Evolutionary conservation across 225 moss, liverwort and hornwort genomes (phyloP).

Genomic region (Asterella californica): DNA sequence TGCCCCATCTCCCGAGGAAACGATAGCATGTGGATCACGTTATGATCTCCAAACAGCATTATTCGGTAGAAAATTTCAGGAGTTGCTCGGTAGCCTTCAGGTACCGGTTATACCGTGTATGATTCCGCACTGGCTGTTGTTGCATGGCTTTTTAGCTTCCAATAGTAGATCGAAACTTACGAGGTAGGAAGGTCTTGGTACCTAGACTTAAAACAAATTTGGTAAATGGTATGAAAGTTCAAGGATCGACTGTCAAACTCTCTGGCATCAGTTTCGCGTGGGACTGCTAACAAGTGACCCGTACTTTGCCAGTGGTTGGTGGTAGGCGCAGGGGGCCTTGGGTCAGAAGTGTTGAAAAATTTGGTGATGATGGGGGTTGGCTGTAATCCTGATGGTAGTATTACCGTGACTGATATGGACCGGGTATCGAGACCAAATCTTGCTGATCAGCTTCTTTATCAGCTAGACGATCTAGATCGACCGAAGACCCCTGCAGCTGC

Average conservation of each 20-base stretch:
- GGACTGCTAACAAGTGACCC: not conserved
- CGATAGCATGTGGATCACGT: conserved; percentile 61
- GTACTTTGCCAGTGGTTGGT: conserved; percentile 74
- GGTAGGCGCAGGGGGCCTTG: conserved; percentile 92
- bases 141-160: not conserved
- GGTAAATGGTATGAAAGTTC: too few species aligned
- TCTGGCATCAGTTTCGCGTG: not conserved
- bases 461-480: conserved; percentile 71
- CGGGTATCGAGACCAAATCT: conserved; percentile 84
- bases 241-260: not conserved
- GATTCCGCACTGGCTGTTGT: not conserved
- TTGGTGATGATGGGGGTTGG: conserved; percentile 98
- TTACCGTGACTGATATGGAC: conserved; percentile 96
- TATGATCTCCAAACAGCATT: conserved; percentile 82
- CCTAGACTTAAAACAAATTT: not conserved
- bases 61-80: conserved; percentile 85
- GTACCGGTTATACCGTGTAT: conserved; percentile 21
- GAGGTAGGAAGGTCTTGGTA: not conserved
- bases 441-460: conserved; percentile 83
- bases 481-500: conserved; percentile 93
- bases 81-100: conserved; percentile 80
- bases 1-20: conserved; percentile 58
- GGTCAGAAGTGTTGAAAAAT: conserved; percentile 85
- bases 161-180: not conserved
- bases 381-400: conserved; percentile 77